Base-by-base conservation (phyloP, 75 land plant species). In the Pinus albicaulis region DNA sequence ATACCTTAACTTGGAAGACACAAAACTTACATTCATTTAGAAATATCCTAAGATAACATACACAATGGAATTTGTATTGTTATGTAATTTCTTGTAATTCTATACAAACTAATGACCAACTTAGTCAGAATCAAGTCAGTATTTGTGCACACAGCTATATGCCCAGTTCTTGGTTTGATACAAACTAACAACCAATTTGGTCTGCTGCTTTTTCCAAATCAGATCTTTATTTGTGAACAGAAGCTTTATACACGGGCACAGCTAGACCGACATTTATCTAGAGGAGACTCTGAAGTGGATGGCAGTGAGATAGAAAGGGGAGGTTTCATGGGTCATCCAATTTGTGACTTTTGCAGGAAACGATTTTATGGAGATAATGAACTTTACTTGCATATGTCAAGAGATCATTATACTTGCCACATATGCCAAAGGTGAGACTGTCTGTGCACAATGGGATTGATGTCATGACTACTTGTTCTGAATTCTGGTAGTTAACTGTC, bases 331-430 rank as follows among this genome's bases (percentile, higher is more conserved):
- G 99, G 99, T 19, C 99, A 98, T 75, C 98, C 99, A 16, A 77
- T 86, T 76, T 98, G 99, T 80, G 96, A 87, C 59, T 98, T 98
- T 71, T 98, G 99, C 80, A 83, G 70, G 62, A 91, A 81, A 55
- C 91, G 90, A 25, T 98, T 91, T 78, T 98, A 98, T 82, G 98
- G 96, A 34, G 98, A 98, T 28, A 93, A 95, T 82, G 99, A 98
- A 74, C 94, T 98, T 36, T 98, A 89, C 75, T 72, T 85, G 63
- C 99, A 95, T 68, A 98, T 98, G 99, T 91, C 98, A 17, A 92
- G 89, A 22, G 99, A 98, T 63, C 99, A 98, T 82, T 98, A 84
- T 75, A 98, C 98, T 12, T 98, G 99, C 71, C 98, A 95, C 72
- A 80, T 98, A 73, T 98, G 99, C 77, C 96, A 95, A 82, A 90